phyloP scores from a whole-genome alignment of 1,284 basidiomycete genomes.

The Tilletia setariae region DNA sequence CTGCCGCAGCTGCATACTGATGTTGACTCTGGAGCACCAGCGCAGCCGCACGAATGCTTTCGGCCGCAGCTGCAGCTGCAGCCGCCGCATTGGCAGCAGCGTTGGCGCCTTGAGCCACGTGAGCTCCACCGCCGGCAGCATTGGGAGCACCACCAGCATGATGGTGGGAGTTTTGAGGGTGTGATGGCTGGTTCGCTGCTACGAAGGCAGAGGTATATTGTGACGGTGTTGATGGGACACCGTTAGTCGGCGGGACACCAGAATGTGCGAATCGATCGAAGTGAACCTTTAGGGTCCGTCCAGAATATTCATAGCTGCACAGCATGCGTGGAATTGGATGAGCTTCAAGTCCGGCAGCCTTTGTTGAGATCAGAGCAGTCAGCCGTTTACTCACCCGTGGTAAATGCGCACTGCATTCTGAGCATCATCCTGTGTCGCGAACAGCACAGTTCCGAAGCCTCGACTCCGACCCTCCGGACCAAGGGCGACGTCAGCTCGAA shows the following conservation, averaged over 20 bases:
- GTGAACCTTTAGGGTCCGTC: constrained; percentile 77
- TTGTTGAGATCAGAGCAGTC: too few relatives aligned
- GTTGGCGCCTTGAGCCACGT: not conserved
- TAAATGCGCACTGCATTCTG: constrained; percentile 69
- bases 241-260: constrained; percentile 19
- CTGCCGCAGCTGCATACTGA: constrained; percentile 7
- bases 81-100: not conserved
- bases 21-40: constrained; percentile 2
- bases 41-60: constrained; percentile 6
- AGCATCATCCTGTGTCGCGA: constrained; percentile 86
- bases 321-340: not conserved
- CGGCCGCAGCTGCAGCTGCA: constrained; percentile 6
- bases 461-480: constrained; percentile 86
- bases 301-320: constrained; percentile 76
- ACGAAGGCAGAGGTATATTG: constrained; percentile 52
- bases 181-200: constrained; percentile 18
- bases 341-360: too few relatives aligned
- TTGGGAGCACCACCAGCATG: too few relatives aligned
- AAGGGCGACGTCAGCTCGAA: constrained; percentile 87
- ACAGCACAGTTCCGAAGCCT: constrained; percentile 87
- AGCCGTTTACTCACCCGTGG: constrained; percentile 43
- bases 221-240: constrained; percentile 41
- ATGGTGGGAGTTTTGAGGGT: not conserved
- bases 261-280: constrained; percentile 61
- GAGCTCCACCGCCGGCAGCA: not conserved